Evolutionary conservation across 805 yeast species (phyloP), one percentile per base, ranked within the genome.

Genomic region (Cyberlindnera bimundalis): DNA sequence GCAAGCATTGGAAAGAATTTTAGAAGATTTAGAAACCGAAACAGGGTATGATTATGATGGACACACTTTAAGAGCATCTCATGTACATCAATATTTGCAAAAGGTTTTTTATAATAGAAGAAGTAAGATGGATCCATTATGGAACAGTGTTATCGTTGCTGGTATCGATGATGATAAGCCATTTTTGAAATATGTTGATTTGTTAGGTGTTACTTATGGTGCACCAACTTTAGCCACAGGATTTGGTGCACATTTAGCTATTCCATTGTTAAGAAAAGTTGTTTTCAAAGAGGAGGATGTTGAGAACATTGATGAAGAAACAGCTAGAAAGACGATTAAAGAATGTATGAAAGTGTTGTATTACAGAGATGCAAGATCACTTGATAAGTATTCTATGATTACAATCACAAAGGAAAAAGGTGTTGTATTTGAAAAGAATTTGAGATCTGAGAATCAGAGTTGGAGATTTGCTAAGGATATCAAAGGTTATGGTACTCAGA

Each of bases 191-290:
- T 90, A 86, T 59, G 95, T 89, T 33, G 96, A 93, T 62, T 70
- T 93, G 46, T 74, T 90, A 45, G 99, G 99, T 37, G 96, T 89
- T 20, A 76, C 96, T 3, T 93, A 86, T 64, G 74, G 86, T 4
- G 74, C 98, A 0, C 93, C 96, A 23, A 73, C 95, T 3, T 68
- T 93, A 42, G 96, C 97, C 33, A 90, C 98, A 3, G 99, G 99
- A 1, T 91, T 89, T 61, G 99, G 99, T 44, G 84, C 95, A 10
- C 90, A 93, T 64, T 73, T 93, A 64, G 99, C 99, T 3, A 67
- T 89, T 32, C 99, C 99, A 19, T 67, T 93, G 55, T 73, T 93
- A 60, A 81, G 99, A 68, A 80, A 84, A 60, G 74, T 82, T 44
- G 86, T 84, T 26, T 95, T 88, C 43, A 67, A 70, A 30, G 97